These are phyloP conservation scores for Sorghum bicolor DNA, from an alignment of 176 grass and related monocot species.

Conservation along the genomic window DNA sequence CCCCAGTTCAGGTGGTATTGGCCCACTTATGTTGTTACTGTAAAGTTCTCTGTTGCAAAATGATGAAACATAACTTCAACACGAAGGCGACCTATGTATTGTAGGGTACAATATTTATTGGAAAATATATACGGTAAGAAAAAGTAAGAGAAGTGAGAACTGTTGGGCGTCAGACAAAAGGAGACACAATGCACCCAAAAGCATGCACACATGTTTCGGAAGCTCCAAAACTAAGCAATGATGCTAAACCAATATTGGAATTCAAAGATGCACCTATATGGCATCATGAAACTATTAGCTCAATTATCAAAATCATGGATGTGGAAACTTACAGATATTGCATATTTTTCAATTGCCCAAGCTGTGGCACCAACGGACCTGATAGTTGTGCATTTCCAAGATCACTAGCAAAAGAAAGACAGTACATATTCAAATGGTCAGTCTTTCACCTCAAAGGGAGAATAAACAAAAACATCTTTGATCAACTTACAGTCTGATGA, in stretches of 20 bases:
- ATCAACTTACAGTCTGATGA: constrained; percentile 81
- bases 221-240: background rate
- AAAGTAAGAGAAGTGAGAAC: background rate
- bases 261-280: background rate
- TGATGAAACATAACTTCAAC: background rate
- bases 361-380: constrained; percentile 62
- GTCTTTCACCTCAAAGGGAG: background rate
- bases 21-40: constrained; percentile 74
- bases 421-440: background rate
- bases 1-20: constrained; percentile 65
- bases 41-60: constrained; percentile 69
- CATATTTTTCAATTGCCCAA: constrained; percentile 64
- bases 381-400: constrained; percentile 88
- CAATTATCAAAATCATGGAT: constrained; percentile 13
- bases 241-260: background rate
- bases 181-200: background rate
- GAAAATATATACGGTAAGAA: constrained; percentile 8
- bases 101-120: background rate
- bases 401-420: constrained; percentile 44
- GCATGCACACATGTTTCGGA: background rate
- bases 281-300: constrained; percentile 17
- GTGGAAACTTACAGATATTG: constrained; percentile 64
- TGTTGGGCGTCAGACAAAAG: background rate
- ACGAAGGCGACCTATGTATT: background rate
- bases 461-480: background rate